Evolutionary conservation across 2,329 filamentous ascomycete genomes (phyloP).

Genomic region (Periconia sp.): DNA sequence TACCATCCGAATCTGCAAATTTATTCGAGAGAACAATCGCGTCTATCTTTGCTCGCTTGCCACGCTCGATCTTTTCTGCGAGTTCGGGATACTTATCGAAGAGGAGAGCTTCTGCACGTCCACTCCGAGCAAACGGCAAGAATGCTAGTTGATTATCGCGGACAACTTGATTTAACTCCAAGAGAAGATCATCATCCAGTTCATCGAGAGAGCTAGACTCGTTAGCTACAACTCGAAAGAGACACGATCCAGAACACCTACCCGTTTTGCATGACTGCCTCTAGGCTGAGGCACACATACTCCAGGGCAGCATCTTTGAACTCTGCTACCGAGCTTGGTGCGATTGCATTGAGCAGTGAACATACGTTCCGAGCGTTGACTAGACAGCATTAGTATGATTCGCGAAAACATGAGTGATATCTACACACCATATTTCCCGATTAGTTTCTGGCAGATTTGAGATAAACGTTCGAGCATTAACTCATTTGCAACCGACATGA

Average conservation of each 20-base stretch:
- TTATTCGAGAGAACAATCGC: slow-evolving; percentile 71
- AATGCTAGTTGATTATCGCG: slow-evolving; percentile 79
- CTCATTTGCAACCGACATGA: slow-evolving; percentile 88
- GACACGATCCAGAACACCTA: slow-evolving; percentile 26
- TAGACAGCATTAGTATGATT: slow-evolving; percentile 6
- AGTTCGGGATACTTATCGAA: slow-evolving; percentile 67
- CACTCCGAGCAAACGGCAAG: slow-evolving; percentile 76
- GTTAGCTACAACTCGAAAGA: slow-evolving; percentile 11
- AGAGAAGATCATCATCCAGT: slow-evolving; percentile 79
- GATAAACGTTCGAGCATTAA: slow-evolving; percentile 91
- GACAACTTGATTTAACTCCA: slow-evolving; percentile 78
- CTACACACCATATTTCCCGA: slow-evolving; percentile 72
- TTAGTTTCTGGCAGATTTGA: slow-evolving; percentile 81
- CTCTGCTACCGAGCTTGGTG: slow-evolving; percentile 76
- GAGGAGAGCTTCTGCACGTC: slow-evolving; percentile 67
- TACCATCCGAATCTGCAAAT: slow-evolving; percentile 67
- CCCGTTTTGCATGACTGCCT: slow-evolving; percentile 89
- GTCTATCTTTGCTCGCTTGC: slow-evolving; percentile 69
- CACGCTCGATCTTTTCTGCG: slow-evolving; percentile 66
- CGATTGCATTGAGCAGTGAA: slow-evolving; percentile 80
- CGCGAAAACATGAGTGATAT: background rate
- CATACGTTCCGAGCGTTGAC: slow-evolving; percentile 71
- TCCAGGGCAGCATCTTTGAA: slow-evolving; percentile 89
- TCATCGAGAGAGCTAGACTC: slow-evolving; percentile 69
- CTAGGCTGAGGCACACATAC: slow-evolving; percentile 88